Conservation (phyloP, 139 green algal genomes). For the Pseudopediastrum boryanum region DNA sequence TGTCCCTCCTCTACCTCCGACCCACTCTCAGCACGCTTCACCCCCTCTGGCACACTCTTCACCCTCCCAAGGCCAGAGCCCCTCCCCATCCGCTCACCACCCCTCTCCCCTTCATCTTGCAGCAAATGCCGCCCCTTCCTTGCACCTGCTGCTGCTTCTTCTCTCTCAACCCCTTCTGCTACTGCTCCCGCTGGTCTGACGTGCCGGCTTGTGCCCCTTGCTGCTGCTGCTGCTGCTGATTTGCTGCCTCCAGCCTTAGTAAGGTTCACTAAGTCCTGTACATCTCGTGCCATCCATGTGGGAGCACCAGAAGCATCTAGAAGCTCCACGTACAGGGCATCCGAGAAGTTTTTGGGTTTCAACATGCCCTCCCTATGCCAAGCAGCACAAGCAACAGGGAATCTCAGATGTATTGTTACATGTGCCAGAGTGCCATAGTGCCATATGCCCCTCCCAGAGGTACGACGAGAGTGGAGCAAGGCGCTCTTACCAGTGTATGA, state of each 20-base stretch:
- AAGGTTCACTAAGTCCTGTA: slow-evolving; percentile 1
- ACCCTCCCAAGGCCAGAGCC: neutral
- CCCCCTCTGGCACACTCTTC: neutral
- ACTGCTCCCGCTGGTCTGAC: neutral
- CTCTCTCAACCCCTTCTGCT: neutral
- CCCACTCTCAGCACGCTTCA: neutral
- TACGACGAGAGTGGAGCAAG: no score
- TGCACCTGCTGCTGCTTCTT: neutral
- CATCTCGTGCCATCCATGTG: slow-evolving; percentile 39
- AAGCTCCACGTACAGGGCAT: slow-evolving; percentile 39
- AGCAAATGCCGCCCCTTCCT: neutral
- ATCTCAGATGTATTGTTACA: no score
- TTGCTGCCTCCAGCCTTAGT: neutral
- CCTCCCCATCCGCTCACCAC: neutral
- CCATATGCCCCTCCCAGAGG: no score
- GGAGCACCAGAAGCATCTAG: slow-evolving; percentile 42
- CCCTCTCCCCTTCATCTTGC: neutral
- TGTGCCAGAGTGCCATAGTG: no score
- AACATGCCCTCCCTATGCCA: slow-evolving; percentile 32
- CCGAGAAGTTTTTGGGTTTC: slow-evolving; percentile 35
- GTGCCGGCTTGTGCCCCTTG: neutral
- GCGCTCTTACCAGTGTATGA: no score
- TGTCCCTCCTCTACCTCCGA: slow-evolving; percentile 22
- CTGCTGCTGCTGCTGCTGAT: neutral
- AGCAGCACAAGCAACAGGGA: neutral